These are phyloP conservation scores for Barnettozyma pratensis DNA, from an alignment of 805 yeast species.

Conservation along the genomic window DNA sequence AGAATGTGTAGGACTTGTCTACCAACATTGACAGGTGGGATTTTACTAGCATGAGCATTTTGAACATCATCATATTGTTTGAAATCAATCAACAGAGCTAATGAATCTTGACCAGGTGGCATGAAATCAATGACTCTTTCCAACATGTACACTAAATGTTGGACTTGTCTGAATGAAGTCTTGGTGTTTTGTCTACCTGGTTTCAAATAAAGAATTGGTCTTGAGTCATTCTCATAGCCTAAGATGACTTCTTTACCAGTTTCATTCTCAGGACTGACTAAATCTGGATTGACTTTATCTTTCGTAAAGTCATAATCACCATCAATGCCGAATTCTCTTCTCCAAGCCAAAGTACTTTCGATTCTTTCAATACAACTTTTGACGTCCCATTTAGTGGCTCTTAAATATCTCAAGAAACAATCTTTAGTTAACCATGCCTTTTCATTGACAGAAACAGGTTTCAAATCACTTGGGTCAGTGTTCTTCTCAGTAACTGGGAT, in stretches of 20 bases:
- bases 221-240: slow-evolving; percentile 83
- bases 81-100: slow-evolving; percentile 89
- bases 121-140: slow-evolving; percentile 90
- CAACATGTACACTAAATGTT: slow-evolving; percentile 87
- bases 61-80: slow-evolving; percentile 63
- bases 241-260: slow-evolving; percentile 90
- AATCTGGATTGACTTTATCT: slow-evolving; percentile 48
- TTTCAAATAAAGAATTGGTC: slow-evolving; percentile 90
- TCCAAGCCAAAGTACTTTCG: slow-evolving; percentile 80
- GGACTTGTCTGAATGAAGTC: slow-evolving; percentile 87
- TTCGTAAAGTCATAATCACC: slow-evolving; percentile 32
- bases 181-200: slow-evolving; percentile 97
- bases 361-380: slow-evolving; percentile 69
- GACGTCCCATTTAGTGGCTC: slow-evolving; percentile 90
- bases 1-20: slow-evolving; percentile 88
- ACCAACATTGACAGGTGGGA: slow-evolving; percentile 87
- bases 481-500: slow-evolving; percentile 33
- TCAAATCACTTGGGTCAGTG: slow-evolving; percentile 26
- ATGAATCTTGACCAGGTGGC: slow-evolving; percentile 95
- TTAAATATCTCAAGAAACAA: slow-evolving; percentile 80
- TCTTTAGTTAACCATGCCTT: slow-evolving; percentile 92
- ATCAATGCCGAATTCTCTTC: slow-evolving; percentile 83
- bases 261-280: slow-evolving; percentile 64
- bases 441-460: slow-evolving; percentile 52
- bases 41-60: slow-evolving; percentile 44